Evolutionary conservation across 768 basidiomycete genomes (phyloP).

Genomic region (Antrodiella citrinella): DNA sequence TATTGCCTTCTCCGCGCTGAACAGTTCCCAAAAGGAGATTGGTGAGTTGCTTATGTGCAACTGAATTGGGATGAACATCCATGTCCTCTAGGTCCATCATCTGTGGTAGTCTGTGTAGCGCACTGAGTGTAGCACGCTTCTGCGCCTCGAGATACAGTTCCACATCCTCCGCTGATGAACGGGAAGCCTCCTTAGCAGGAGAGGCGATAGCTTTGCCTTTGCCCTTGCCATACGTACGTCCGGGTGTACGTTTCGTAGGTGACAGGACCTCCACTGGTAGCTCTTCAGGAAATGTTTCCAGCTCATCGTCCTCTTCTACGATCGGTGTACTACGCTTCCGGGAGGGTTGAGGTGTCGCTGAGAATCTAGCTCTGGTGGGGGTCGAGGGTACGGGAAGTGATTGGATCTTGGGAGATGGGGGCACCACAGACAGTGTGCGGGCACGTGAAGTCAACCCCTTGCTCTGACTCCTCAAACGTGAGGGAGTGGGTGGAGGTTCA

Average conservation of each 20-base stretch:
- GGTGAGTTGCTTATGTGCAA: conserved; percentile 48
- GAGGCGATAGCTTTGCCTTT: neutral
- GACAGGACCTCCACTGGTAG: no score
- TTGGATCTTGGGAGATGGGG: neutral
- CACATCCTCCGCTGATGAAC: no score
- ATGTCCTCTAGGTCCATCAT: conserved; percentile 25
- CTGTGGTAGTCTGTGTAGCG: conserved; percentile 29
- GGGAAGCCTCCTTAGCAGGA: conserved; percentile 23
- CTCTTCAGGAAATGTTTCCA: no score
- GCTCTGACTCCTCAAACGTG: neutral
- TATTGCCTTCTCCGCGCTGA: conserved; percentile 83
- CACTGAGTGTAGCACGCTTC: conserved; percentile 45
- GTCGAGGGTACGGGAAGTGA: neutral
- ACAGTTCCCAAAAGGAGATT: conserved; percentile 69
- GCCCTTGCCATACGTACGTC: neutral
- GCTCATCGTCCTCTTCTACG: no score
- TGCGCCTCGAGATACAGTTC: conserved; percentile 42
- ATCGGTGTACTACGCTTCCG: no score
- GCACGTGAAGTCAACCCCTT: neutral
- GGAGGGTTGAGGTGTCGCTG: neutral
- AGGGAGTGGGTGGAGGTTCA: neutral
- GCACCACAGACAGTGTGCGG: neutral
- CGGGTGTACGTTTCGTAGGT: conserved; percentile 3
- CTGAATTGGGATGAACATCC: conserved; percentile 36
- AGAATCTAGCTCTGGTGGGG: neutral